Conservation (phyloP, 257 asterid species). For the Scutellaria galericulata region DNA sequence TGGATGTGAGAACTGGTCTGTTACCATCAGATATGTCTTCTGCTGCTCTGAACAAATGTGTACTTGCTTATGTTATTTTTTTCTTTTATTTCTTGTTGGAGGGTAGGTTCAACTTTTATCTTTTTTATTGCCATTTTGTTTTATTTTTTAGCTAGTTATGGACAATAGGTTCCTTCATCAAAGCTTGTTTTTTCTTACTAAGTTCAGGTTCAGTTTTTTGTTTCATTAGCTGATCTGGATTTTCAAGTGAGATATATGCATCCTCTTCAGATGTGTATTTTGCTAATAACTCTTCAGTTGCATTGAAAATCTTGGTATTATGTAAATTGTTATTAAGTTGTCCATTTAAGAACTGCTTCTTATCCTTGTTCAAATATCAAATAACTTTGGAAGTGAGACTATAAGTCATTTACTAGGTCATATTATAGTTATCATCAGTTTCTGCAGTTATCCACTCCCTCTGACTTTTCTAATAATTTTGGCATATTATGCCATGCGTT, state of each 20-base stretch:
- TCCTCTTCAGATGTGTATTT: background rate
- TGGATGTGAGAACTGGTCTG: constrained; percentile 11
- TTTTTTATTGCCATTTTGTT: background rate
- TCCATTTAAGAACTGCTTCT: constrained; percentile 9
- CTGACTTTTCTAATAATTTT: constrained; percentile 18
- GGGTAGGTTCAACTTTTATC: background rate
- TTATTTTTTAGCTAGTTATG: background rate
- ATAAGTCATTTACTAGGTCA: constrained; percentile 17
- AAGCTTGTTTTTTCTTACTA: constrained; percentile 1
- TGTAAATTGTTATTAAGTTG: background rate
- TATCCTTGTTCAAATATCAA: constrained; percentile 3
- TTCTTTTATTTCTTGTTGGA: constrained; percentile 6
- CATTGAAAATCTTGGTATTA: background rate
- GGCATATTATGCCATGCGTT: constrained; percentile 1
- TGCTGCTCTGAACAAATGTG: background rate
- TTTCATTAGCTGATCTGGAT: background rate
- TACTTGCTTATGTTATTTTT: background rate
- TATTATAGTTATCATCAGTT: background rate
- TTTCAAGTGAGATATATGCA: background rate
- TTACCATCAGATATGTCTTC: constrained; percentile 10
- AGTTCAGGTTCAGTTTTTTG: constrained; percentile 3
- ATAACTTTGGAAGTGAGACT: constrained; percentile 16
- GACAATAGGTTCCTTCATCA: background rate
- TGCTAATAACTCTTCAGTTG: background rate
- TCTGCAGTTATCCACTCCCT: background rate